phyloP scores from a whole-genome alignment of 2,329 filamentous ascomycete genomes.

The Lasiodiplodia gonubiensis region DNA sequence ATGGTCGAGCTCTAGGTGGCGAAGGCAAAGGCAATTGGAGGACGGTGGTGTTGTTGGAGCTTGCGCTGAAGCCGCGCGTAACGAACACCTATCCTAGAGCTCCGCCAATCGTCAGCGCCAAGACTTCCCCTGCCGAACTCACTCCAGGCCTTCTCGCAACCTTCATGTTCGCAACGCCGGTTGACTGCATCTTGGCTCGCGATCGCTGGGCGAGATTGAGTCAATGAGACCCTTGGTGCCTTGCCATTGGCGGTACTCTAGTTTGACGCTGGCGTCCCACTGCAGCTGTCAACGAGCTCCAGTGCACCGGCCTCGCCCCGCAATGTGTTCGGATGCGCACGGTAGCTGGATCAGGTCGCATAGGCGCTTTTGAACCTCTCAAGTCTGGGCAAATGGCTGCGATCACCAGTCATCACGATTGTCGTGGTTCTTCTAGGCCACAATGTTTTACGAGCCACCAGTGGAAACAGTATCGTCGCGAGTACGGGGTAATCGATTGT shows the following conservation, averaged over 20 bases:
- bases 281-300: not conserved
- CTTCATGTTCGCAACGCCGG: not conserved
- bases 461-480: constrained; percentile 13
- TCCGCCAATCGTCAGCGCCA: constrained; percentile 26
- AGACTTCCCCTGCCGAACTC: constrained; percentile 26
- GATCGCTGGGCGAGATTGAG: not conserved
- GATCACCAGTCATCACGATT: not conserved
- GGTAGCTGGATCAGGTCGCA: not conserved
- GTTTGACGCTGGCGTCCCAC: not conserved
- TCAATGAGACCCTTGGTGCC: not conserved
- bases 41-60: constrained; percentile 24
- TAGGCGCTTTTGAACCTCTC: not conserved
- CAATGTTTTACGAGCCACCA: not conserved
- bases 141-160: not conserved
- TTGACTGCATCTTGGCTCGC: not conserved
- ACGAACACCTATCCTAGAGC: constrained; percentile 28
- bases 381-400: not conserved
- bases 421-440: not conserved
- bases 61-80: constrained; percentile 28
- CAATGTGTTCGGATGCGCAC: not conserved
- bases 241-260: not conserved
- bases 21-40: constrained; percentile 30
- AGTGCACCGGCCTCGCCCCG: not conserved
- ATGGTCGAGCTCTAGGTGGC: constrained; percentile 38
- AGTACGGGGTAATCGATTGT: constrained; percentile 19